Conservation (phyloP, 148 eudicot genomes). For the Arbutus unedo region DNA sequence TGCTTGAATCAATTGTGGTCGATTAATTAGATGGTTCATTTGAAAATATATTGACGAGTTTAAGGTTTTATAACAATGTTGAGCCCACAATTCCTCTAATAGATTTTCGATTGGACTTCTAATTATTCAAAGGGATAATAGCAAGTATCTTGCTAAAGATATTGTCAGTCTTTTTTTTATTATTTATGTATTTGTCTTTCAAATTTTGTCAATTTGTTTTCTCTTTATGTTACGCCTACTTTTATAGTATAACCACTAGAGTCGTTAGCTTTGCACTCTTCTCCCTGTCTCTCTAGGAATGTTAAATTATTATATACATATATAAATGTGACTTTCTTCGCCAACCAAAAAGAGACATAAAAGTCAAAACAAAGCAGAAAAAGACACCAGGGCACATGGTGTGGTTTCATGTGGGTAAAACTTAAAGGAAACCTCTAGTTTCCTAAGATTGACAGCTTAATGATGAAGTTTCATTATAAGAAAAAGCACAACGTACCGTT, state of each 20-base stretch:
- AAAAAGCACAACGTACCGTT: neutral
- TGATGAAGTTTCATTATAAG: neutral
- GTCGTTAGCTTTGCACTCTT: neutral
- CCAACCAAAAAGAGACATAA: neutral
- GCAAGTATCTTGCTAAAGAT: too few species aligned
- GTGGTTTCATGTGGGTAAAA: neutral
- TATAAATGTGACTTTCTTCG: neutral
- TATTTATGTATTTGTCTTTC: too few species aligned
- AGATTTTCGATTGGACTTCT: too few species aligned
- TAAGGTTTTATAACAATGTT: too few species aligned
- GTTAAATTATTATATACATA: neutral
- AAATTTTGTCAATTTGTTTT: too few species aligned
- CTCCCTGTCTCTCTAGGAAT: neutral
- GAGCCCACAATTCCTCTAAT: too few species aligned
- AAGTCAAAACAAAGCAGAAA: conserved; percentile 6
- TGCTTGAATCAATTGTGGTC: too few species aligned
- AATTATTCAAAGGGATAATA: too few species aligned
- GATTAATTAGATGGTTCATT: too few species aligned
- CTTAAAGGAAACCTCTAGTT: neutral
- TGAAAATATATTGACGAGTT: too few species aligned
- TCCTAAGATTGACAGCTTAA: neutral
- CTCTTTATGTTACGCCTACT: neutral
- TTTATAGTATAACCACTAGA: neutral
- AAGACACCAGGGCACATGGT: neutral
- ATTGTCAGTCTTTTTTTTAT: too few species aligned